phyloP scores from a whole-genome alignment of 2,329 filamentous ascomycete genomes.

The Leptosphaerulina australis region DNA sequence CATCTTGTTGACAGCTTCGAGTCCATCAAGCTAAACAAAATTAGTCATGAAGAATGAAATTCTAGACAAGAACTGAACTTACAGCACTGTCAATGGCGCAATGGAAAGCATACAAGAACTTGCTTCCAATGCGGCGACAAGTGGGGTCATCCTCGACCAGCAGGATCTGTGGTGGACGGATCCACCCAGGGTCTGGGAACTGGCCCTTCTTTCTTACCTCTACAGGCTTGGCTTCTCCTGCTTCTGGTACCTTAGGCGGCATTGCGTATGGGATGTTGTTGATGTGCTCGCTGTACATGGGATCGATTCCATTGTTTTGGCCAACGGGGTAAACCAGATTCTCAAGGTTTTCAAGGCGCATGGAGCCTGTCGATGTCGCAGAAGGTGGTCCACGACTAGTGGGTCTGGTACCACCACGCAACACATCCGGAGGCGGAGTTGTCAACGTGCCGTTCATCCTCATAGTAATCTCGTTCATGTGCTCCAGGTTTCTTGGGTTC shows the following conservation, averaged over 20 bases:
- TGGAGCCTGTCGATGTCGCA: constrained; percentile 57
- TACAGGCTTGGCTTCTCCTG: constrained; percentile 54
- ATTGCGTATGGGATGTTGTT: constrained; percentile 89
- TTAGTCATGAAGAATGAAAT: not conserved
- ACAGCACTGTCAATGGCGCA: constrained; percentile 69
- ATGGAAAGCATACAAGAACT: constrained; percentile 69
- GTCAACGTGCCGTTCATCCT: constrained; percentile 61
- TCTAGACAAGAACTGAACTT: constrained; percentile 41
- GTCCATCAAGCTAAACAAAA: constrained; percentile 71
- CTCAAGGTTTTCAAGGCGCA: constrained; percentile 66
- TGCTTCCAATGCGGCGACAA: constrained; percentile 69
- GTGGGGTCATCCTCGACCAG: constrained; percentile 84
- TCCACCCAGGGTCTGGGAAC: constrained; percentile 68
- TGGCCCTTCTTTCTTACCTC: constrained; percentile 66
- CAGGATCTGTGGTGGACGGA: constrained; percentile 75
- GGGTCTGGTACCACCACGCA: constrained; percentile 55
- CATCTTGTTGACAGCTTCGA: constrained; percentile 90
- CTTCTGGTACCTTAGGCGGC: constrained; percentile 67
- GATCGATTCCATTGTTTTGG: constrained; percentile 88
- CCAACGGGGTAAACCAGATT: constrained; percentile 89
- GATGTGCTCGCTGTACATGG: constrained; percentile 92
- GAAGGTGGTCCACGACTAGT: constrained; percentile 54
- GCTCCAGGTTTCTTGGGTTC: constrained; percentile 67
- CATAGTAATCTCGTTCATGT: constrained; percentile 65
- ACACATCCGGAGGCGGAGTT: constrained; percentile 62